Percentiles rank a stretch among this genome's conserved stretches.
phyloP scores from a whole-genome alignment of 306 rosid species.

The Pachyrhizus erosus region DNA sequence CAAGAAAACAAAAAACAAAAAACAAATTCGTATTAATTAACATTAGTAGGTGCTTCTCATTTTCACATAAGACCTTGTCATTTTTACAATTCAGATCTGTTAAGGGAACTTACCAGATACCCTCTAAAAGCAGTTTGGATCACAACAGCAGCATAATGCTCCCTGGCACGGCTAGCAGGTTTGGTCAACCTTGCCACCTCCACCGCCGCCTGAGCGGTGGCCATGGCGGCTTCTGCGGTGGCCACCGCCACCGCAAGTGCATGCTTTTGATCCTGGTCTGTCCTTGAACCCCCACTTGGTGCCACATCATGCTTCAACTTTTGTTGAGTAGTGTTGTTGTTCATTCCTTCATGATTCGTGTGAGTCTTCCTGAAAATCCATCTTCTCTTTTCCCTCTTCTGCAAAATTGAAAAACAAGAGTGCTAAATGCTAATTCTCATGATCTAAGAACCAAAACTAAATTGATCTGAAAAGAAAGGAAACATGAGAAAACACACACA shows the following conservation, averaged over 20 bases:
- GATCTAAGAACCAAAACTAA: neutral
- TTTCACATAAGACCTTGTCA: neutral
- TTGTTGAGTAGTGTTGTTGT: conserved; percentile 37
- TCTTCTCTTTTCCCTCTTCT: conserved; percentile 88
- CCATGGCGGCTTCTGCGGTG: conserved; percentile 87
- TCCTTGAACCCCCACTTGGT: conserved; percentile 27
- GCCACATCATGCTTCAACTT: conserved; percentile 45
- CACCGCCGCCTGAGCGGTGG: conserved; percentile 75
- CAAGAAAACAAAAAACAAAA: conserved; percentile 5
- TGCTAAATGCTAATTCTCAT: neutral
- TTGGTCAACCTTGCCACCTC: conserved; percentile 69
- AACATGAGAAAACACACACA: neutral
- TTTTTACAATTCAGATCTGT: conserved; percentile 35
- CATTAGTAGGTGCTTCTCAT: neutral
- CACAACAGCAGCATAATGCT: conserved; percentile 56
- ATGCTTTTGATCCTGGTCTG: conserved; percentile 63
- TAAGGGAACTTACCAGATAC: conserved; percentile 65
- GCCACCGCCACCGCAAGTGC: conserved; percentile 81
- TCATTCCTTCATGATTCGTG: conserved; percentile 60
- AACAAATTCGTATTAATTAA: neutral
- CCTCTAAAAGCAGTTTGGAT: conserved; percentile 96
- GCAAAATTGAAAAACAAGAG: conserved; percentile 9
- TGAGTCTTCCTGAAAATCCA: conserved; percentile 81
- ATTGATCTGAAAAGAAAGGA: neutral
- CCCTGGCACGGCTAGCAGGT: conserved; percentile 61